Percentiles rank a stretch among this genome's conserved stretches.
Conservation (phyloP, 2,329 filamentous ascomycete species). For the Penicillium expansum region DNA sequence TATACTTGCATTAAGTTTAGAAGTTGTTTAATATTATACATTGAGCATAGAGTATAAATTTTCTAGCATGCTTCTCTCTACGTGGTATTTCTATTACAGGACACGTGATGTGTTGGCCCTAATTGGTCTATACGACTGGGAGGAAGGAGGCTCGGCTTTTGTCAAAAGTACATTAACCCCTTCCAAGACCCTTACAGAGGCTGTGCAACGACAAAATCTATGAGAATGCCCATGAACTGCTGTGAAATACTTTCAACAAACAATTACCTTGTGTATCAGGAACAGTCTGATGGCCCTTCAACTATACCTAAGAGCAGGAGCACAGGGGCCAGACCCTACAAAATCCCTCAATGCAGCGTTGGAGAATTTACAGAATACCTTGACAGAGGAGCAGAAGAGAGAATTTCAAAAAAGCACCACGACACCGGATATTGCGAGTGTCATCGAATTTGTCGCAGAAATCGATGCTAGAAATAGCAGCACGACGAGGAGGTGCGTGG, state of each 20-base stretch:
- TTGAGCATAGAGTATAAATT: not conserved
- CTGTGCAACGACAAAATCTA: not conserved
- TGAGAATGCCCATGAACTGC: not conserved
- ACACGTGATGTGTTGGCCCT: not conserved
- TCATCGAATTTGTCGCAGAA: conserved; percentile 13
- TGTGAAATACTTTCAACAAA: not conserved
- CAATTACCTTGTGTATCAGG: not conserved
- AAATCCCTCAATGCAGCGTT: not conserved
- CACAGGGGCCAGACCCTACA: not conserved
- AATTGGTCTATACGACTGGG: not conserved
- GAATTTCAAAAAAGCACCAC: not conserved
- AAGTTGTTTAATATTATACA: not conserved
- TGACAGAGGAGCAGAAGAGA: not conserved
- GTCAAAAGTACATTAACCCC: not conserved
- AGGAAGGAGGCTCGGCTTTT: not conserved
- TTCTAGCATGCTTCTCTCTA: not conserved
- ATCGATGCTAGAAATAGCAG: conserved; percentile 17
- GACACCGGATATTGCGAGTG: not conserved
- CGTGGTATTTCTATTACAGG: not conserved
- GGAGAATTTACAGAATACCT: not conserved
- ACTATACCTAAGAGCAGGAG: not conserved
- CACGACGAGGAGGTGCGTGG: conserved; percentile 15
- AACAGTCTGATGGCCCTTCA: not conserved
- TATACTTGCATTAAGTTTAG: not conserved
- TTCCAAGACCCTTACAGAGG: not conserved